Percentiles rank a stretch among this genome's conserved stretches.
phyloP scores from a whole-genome alignment of 2,329 filamentous ascomycete genomes.

The Neofusicoccum sp. region DNA sequence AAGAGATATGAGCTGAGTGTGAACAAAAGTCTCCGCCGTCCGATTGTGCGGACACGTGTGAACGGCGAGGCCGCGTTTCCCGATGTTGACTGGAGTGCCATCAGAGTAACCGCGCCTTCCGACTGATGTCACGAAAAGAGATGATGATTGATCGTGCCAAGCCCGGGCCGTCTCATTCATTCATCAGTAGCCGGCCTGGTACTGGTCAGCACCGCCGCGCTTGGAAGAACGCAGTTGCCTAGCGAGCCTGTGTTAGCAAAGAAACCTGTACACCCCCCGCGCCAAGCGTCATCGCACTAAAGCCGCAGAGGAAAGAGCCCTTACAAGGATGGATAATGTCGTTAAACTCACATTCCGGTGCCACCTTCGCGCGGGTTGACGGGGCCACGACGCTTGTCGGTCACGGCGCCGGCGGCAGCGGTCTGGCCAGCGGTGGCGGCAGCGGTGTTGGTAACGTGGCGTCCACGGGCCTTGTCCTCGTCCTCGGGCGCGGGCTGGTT shows the following conservation, averaged over 20 bases:
- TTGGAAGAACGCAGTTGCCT: slow-evolving; percentile 57
- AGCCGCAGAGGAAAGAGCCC: slow-evolving; percentile 80
- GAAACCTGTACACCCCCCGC: slow-evolving; percentile 60
- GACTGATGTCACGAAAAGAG: slow-evolving; percentile 34
- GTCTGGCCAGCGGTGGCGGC: slow-evolving; percentile 66
- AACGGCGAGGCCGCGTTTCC: slow-evolving; percentile 50
- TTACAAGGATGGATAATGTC: slow-evolving; percentile 79
- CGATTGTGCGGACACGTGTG: slow-evolving; percentile 34
- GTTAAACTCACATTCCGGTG: slow-evolving; percentile 91
- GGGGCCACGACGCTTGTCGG: slow-evolving; percentile 70
- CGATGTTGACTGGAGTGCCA: slow-evolving; percentile 39
- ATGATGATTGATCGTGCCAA: slow-evolving; percentile 43
- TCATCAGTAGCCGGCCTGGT: slow-evolving; percentile 52
- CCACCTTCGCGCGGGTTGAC: slow-evolving; percentile 81
- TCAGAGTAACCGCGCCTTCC: slow-evolving; percentile 33
- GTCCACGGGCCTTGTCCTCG: slow-evolving; percentile 71
- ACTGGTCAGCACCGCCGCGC: slow-evolving; percentile 51
- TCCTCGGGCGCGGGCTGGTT: slow-evolving; percentile 68
- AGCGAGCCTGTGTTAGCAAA: slow-evolving; percentile 48
- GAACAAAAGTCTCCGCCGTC: slow-evolving; percentile 39
- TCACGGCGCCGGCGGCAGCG: slow-evolving; percentile 59
- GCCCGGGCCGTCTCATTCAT: slow-evolving; percentile 21
- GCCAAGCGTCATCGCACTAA: slow-evolving; percentile 78
- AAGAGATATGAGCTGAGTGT: slow-evolving; percentile 39
- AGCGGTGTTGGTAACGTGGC: slow-evolving; percentile 60